Evolutionary conservation across 129 eudicot species (phyloP), one percentile per base, ranked within the genome.

Genomic region (Flaveria brownii): DNA sequence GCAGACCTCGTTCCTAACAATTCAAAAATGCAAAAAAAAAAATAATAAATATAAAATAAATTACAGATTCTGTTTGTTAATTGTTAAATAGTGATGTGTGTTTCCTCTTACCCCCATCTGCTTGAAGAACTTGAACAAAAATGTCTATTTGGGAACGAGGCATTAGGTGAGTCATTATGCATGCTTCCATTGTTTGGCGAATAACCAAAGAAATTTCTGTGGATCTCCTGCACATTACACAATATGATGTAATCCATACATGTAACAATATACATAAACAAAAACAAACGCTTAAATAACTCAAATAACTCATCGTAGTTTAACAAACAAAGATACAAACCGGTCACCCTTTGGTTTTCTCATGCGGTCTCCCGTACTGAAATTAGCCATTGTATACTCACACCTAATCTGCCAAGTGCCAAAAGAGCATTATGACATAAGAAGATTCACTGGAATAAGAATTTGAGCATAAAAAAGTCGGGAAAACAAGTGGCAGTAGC

Each of bases 151-250:
- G 98, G 36, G 96, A 88, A 78, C 91, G 98, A 61, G 98, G 98
- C 97, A 93, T 87, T 20, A 88, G 81, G 71, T 93, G 88, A 71
- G 96, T 93, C 68, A 91, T 61, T 78, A 93, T 92, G 82, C 91
- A 86, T 62, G 96, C 96, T 80, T 93, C 98, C 98, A 93, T 93
- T 45, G 98, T 90, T 84, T 93, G 98, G 61, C 98, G 96, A 85
- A 93, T 93, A 70, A 90, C 98, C 76, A 90, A 70, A 45, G 98
- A 93, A 61, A 93, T 93, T 84, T 93, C 98, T 0, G 96, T 90
- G 55, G 98, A 90, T 76, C 98, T 87, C 90, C 98, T 93, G 88
- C 72, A 66, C 74, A 49, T 15, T 73, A 76, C 64, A 72, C 23
- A 66, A 74, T 80, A 64, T 13, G 55, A 23, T 68, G 52, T 64